Conservation (phyloP, 75 land plant species). For the Selaginella tamariscina region DNA sequence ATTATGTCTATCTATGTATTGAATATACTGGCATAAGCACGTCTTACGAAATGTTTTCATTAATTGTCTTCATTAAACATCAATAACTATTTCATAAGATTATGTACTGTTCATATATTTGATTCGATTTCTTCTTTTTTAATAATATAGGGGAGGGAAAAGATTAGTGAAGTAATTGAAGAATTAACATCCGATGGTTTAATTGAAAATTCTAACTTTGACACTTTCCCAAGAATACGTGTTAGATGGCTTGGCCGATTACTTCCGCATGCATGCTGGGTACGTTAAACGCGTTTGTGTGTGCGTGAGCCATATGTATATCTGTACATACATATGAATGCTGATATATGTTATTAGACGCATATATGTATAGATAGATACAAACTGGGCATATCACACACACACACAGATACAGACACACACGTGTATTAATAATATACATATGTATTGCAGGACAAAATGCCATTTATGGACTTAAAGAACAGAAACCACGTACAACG, state of each 20-base stretch:
- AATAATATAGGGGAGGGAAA: constrained; percentile 46
- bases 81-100: no score
- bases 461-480: constrained; percentile 67
- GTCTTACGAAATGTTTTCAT: no score
- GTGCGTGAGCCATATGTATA: background rate
- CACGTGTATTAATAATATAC: background rate
- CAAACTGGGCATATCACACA: background rate
- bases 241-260: constrained; percentile 57
- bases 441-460: constrained; percentile 27
- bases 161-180: constrained; percentile 28
- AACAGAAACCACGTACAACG: constrained; percentile 33
- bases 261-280: constrained; percentile 74
- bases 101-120: no score
- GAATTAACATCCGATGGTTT: constrained; percentile 16
- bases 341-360: background rate
- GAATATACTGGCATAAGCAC: no score
- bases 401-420: background rate
- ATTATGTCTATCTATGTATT: no score
- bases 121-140: background rate
- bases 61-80: no score
- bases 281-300: constrained; percentile 13
- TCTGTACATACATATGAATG: background rate
- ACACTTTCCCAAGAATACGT: constrained; percentile 37
- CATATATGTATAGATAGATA: background rate
- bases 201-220: constrained; percentile 20